Base-by-base conservation (phyloP, 1,139 yeast genomes). In the Pichia sp. region DNA sequence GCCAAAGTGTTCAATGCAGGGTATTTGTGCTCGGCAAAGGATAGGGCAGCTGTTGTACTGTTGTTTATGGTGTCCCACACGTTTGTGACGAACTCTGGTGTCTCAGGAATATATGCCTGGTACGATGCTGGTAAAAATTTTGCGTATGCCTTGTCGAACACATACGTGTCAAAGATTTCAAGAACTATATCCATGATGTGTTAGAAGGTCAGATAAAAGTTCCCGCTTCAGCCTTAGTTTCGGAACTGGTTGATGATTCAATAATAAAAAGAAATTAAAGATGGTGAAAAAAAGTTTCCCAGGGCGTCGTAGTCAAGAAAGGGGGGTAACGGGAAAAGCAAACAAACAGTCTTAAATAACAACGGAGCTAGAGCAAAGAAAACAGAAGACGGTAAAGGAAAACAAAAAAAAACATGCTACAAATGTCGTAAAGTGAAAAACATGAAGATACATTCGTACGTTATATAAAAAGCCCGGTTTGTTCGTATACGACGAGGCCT, bases 171-270 rank as follows among this genome's bases (percentile, higher is more conserved):
- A 51, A 75, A 71, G 39, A 81, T 73, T 70, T 91, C 99, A 54
- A 93, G 76, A 40, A 89, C 90, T 66, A 91, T 74, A 83, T 91
- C 99, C 99, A 91, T 91, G 53, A 21, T 48, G 22, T 23, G 4
- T n/a, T 9, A 16, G 31, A 19, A n/a, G n/a, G 3, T 36, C 23
- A 8, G 18, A n/a, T 23, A 4, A 9, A n/a, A 25, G 9, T 25
- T 6, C 6, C 28, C 9, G 28, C 28, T 25, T 25, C 28, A 25
- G 28, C 28, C 9, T 25, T 6, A 25, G 28, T 34, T 34, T n/a
- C 39, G 39, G 10, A 7, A 16, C 5, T 12, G 36, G 13, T 31
- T 31, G 36, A n/a, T n/a, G 13, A 31, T 6, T 31, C 36, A 10
- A 31, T 16, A 31, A 31, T n/a, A 31, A 31, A 31, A 8, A 2